Evolutionary conservation across 495 filamentous ascomycete genomes (phyloP).

Genomic region (Lasiosphaeris hirsuta): DNA sequence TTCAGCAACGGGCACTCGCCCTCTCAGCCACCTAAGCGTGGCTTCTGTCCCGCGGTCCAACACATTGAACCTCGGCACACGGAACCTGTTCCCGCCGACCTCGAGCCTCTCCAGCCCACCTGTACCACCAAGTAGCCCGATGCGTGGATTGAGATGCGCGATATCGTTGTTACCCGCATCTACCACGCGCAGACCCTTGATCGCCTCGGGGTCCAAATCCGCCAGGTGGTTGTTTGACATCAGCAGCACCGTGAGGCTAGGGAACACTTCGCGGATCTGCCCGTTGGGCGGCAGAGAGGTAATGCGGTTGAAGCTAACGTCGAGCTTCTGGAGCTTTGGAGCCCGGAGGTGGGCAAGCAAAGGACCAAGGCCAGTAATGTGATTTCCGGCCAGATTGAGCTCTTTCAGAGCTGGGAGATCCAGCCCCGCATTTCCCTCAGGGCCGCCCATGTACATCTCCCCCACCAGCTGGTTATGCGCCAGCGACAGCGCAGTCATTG

Average conservation of each 20-base stretch:
- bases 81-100: conserved; percentile 76
- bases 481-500: conserved; percentile 71
- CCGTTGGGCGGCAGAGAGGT: conserved; percentile 59
- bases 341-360: conserved; percentile 63
- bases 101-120: conserved; percentile 53
- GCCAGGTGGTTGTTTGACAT: conserved; percentile 73
- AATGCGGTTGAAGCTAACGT: conserved; percentile 77
- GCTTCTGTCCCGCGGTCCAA: conserved; percentile 86
- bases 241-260: conserved; percentile 61
- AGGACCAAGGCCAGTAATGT: conserved; percentile 60
- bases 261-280: conserved; percentile 53
- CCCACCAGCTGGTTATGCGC: conserved; percentile 72
- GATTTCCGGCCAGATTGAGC: conserved; percentile 68
- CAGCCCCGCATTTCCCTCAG: conserved; percentile 47
- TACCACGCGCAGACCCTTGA: conserved; percentile 70
- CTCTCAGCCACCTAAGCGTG: conserved; percentile 77
- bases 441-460: conserved; percentile 49
- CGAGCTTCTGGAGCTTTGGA: conserved; percentile 67
- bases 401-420: conserved; percentile 69
- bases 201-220: conserved; percentile 66
- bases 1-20: conserved; percentile 69
- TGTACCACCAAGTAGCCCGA: conserved; percentile 67
- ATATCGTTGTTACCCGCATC: conserved; percentile 85
- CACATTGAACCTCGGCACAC: conserved; percentile 82
- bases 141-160: conserved; percentile 65